Base-by-base conservation (phyloP, 2,329 filamentous ascomycete species). In the Sordariomycetes sp. region DNA sequence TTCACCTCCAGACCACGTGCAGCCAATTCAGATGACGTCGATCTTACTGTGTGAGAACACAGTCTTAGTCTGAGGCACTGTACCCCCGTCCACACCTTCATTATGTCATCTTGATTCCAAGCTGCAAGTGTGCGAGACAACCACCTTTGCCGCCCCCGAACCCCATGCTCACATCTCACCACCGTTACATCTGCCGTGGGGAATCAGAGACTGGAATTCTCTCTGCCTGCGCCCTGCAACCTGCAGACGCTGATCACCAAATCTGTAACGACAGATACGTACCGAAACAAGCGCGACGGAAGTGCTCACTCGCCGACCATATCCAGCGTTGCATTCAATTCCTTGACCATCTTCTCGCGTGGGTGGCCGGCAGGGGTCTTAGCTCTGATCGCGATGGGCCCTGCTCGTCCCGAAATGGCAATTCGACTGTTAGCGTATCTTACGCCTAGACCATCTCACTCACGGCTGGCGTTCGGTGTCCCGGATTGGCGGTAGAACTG, bases 11-110 rank as follows among this genome's bases (percentile, higher is more conserved):
- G 25, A 20, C 33, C 33, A 35, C 33, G 30, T 35, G 33, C 25
- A n/a, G n/a, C n/a, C 33, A 35, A 10, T 15, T 29, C 18, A 35
- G 16, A 35, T 35, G 33, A 35, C 33, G 33, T 35, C 33, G 33
- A 35, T 35, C 33, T 29, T 8, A n/a, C 24, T 16, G 30, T 30
- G 17, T 29, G 26, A 29, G 8, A 29, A 12, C 19, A 19, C 11
- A 4, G 30, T 21, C 8, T 12, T 12, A 4, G 27, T 10, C 6
- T 11, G 27, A 30, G 12, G 15, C n/a, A n/a, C n/a, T n/a, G n/a
- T n/a, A n/a, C n/a, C n/a, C n/a, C n/a, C n/a, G n/a, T n/a, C n/a
- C n/a, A n/a, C n/a, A n/a, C n/a, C n/a, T n/a, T n/a, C n/a, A n/a
- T n/a, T n/a, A n/a, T n/a, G n/a, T n/a, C n/a, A n/a, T n/a, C n/a